Percentiles rank a stretch among this genome's conserved stretches.
These are phyloP conservation scores for Paracoccidioides lutzii DNA, from an alignment of 2,329 filamentous ascomycete species.

Conservation along the genomic window DNA sequence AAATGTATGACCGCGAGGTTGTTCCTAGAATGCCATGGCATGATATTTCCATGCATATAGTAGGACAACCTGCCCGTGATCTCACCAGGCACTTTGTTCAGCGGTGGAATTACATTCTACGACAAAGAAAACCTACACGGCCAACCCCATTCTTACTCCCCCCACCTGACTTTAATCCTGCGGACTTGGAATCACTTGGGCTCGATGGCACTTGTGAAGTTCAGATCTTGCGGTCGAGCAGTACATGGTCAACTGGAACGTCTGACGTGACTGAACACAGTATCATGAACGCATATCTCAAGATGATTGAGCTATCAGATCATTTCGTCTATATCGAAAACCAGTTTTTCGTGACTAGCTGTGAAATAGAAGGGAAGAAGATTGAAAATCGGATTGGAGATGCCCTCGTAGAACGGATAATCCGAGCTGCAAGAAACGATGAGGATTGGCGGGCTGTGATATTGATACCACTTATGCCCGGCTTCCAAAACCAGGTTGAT, in stretches of 20 bases:
- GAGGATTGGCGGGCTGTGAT: slow-evolving; percentile 87
- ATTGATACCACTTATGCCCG: slow-evolving; percentile 79
- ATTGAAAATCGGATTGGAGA: slow-evolving; percentile 76
- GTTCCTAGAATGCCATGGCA: slow-evolving; percentile 98
- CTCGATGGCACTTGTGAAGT: slow-evolving; percentile 92
- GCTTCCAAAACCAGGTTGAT: slow-evolving; percentile 82
- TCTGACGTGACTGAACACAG: slow-evolving; percentile 54
- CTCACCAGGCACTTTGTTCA: slow-evolving; percentile 92
- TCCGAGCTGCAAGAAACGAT: slow-evolving; percentile 65
- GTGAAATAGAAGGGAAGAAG: slow-evolving; percentile 73
- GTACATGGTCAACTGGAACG: slow-evolving; percentile 49
- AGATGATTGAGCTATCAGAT: slow-evolving; percentile 58
- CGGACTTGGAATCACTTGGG: slow-evolving; percentile 75
- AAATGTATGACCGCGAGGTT: slow-evolving; percentile 85
- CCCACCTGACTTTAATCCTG: slow-evolving; percentile 77
- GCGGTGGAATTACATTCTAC: slow-evolving; percentile 90
- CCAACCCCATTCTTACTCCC: slow-evolving; percentile 89
- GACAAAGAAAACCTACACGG: slow-evolving; percentile 81
- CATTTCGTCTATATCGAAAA: slow-evolving; percentile 98
- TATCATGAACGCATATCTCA: slow-evolving; percentile 80
- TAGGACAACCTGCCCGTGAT: slow-evolving; percentile 81
- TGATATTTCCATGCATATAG: slow-evolving; percentile 79
- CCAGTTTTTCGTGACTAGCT: slow-evolving; percentile 83
- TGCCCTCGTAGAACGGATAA: slow-evolving; percentile 81
- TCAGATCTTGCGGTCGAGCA: slow-evolving; percentile 83